Conservation (phyloP, 2,329 filamentous ascomycete genomes). For the Colletotrichum tofieldiae region DNA sequence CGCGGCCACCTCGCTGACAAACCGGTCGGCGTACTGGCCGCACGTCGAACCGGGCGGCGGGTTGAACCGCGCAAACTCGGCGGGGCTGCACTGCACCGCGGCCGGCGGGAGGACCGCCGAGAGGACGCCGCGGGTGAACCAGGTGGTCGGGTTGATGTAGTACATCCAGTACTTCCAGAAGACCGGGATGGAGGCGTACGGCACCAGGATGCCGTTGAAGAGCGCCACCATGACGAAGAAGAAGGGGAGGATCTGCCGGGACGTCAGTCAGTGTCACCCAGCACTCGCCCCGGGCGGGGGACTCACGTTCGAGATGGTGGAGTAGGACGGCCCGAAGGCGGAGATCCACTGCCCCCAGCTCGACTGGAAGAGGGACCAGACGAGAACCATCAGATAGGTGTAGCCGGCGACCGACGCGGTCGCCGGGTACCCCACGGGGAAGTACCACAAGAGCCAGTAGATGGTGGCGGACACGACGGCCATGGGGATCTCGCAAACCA, state of each 20-base stretch:
- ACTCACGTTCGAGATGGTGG: slow-evolving; percentile 79
- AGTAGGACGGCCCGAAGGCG: slow-evolving; percentile 84
- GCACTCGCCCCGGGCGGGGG: rapidly evolving
- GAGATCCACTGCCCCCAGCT: slow-evolving; percentile 90
- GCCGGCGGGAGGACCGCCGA: slow-evolving; percentile 39
- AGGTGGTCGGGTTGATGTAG: slow-evolving; percentile 42
- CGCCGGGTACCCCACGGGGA: slow-evolving; percentile 77
- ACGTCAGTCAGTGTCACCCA: rapidly evolving
- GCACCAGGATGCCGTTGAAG: slow-evolving; percentile 79
- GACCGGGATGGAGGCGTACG: slow-evolving; percentile 53
- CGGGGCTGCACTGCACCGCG: slow-evolving; percentile 59
- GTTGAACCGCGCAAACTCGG: slow-evolving; percentile 64
- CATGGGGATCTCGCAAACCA: slow-evolving; percentile 81
- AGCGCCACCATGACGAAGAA: slow-evolving; percentile 85
- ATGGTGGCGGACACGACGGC: slow-evolving; percentile 76
- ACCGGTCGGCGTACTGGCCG: slow-evolving; percentile 73
- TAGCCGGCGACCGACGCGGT: slow-evolving; percentile 79
- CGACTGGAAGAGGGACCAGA: slow-evolving; percentile 83
- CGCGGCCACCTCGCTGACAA: slow-evolving; percentile 60
- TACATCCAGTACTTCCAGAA: slow-evolving; percentile 59
- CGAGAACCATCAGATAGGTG: slow-evolving; percentile 82
- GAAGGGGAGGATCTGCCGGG: slow-evolving; percentile 74
- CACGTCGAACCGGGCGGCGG: slow-evolving; percentile 78
- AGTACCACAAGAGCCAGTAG: slow-evolving; percentile 86
- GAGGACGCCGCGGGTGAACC: slow-evolving; percentile 36